phyloP scores from a whole-genome alignment of 345 rosid genomes.

The Pseudoturritis turrita region DNA sequence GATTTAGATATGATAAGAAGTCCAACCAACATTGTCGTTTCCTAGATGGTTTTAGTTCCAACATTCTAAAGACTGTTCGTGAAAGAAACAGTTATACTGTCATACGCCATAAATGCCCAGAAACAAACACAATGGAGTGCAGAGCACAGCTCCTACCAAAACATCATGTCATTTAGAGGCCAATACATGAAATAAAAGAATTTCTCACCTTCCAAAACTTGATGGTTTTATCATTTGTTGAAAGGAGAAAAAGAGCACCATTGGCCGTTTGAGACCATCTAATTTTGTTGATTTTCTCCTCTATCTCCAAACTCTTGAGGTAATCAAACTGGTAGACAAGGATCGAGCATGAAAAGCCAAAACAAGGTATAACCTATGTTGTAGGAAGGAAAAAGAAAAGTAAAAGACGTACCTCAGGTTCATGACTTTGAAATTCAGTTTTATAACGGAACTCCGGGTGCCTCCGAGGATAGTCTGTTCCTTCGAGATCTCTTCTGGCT shows the following conservation, averaged over 20 bases:
- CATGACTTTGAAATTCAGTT: constrained; percentile 98
- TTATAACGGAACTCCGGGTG: constrained; percentile 94
- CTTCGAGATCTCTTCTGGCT: constrained; percentile 42
- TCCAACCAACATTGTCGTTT: neutral
- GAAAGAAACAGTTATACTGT: neutral
- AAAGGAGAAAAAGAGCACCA: constrained; percentile 79
- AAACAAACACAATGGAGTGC: neutral
- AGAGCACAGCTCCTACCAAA: constrained; percentile 2
- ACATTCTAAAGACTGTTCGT: neutral
- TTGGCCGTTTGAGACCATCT: constrained; percentile 88
- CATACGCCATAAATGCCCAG: neutral
- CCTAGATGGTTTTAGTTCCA: neutral
- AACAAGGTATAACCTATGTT: neutral
- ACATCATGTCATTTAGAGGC: neutral
- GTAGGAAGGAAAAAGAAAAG: neutral
- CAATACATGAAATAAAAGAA: neutral
- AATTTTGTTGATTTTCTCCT: constrained; percentile 95
- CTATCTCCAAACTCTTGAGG: constrained; percentile 98
- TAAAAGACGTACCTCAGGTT: constrained; percentile 66
- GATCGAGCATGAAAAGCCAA: neutral
- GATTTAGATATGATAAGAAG: neutral
- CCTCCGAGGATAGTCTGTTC: constrained; percentile 54
- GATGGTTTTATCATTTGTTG: constrained; percentile 94
- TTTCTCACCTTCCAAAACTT: constrained; percentile 74
- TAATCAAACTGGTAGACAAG: constrained; percentile 74